Evolutionary conservation across 352 stramenopile species (phyloP).

Genomic region (Globisporangium cederbergense): DNA sequence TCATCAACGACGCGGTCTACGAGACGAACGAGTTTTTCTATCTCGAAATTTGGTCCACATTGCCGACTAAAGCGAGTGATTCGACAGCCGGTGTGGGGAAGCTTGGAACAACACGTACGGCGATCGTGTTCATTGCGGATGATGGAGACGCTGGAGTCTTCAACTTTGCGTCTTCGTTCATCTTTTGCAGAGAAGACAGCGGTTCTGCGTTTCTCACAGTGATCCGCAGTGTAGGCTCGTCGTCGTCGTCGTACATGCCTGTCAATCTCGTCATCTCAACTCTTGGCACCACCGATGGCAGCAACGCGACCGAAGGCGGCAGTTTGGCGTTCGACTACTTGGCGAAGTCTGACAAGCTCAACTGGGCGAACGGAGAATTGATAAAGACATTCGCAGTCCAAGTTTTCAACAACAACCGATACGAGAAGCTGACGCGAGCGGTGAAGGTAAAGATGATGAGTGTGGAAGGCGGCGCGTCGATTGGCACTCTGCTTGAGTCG

Average conservation of each 20-base stretch:
- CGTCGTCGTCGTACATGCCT: constrained; percentile 55
- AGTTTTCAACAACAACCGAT: constrained; percentile 71
- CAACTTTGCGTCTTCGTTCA: constrained; percentile 45
- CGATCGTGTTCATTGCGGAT: constrained; percentile 51
- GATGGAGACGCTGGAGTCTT: constrained; percentile 63
- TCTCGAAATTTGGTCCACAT: constrained; percentile 38
- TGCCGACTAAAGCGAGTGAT: constrained; percentile 30
- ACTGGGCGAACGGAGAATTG: constrained; percentile 49
- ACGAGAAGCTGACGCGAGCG: constrained; percentile 39
- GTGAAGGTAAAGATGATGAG: constrained; percentile 51
- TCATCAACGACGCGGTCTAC: constrained; percentile 62
- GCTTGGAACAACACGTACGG: constrained; percentile 27
- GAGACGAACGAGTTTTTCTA: constrained; percentile 69
- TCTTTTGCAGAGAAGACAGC: constrained; percentile 69
- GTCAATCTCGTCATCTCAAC: constrained; percentile 52
- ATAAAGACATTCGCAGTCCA: constrained; percentile 57
- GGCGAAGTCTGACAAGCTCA: constrained; percentile 39
- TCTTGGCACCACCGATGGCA: constrained; percentile 29
- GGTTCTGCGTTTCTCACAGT: constrained; percentile 54
- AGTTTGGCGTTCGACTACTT: constrained; percentile 69
- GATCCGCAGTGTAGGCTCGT: constrained; percentile 40
- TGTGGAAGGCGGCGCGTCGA: constrained; percentile 52
- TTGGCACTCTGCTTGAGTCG: constrained; percentile 38
- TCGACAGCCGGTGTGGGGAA: constrained; percentile 30
- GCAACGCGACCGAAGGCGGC: constrained; percentile 60